A percentile compares a stretch with the other conserved stretches of the same genome.
phyloP scores from a whole-genome alignment of 208 protist species.

The Phytomonas francai region DNA sequence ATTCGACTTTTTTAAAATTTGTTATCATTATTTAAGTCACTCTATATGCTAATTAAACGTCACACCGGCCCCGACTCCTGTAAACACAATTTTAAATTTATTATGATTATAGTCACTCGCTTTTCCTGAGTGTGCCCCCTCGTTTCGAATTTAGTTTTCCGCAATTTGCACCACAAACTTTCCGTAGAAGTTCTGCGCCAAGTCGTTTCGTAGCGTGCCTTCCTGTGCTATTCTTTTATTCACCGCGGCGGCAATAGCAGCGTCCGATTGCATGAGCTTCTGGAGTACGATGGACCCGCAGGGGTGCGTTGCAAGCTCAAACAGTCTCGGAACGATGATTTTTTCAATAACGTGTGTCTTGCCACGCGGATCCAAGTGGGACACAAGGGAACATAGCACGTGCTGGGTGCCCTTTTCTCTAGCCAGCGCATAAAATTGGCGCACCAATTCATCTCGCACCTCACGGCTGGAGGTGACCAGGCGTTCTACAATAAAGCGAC shows the following conservation, averaged over 20 bases:
- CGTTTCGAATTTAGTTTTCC: conserved; percentile 5
- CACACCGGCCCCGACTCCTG: not conserved
- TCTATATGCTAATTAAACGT: not conserved
- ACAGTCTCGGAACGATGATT: conserved; percentile 39
- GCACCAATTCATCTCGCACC: conserved; percentile 63
- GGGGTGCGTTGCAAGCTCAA: conserved; percentile 44
- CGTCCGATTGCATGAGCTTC: conserved; percentile 71
- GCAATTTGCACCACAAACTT: conserved; percentile 85
- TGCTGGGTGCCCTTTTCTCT: conserved; percentile 76
- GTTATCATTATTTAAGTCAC: too few species aligned
- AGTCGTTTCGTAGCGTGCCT: conserved; percentile 37
- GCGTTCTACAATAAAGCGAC: conserved; percentile 83
- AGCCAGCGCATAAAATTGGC: conserved; percentile 55
- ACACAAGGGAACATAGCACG: conserved; percentile 57
- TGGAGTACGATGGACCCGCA: conserved; percentile 72
- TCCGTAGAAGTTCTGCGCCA: conserved; percentile 77
- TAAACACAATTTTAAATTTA: conserved; percentile 3
- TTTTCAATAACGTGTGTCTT: conserved; percentile 45
- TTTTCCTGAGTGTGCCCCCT: not conserved
- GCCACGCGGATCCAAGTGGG: conserved; percentile 57
- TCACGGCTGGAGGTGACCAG: conserved; percentile 66
- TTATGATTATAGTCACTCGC: not conserved
- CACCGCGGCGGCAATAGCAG: conserved; percentile 35
- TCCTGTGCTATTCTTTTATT: conserved; percentile 30
- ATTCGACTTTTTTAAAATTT: not conserved